Percentiles rank a stretch among this genome's conserved stretches.
These are phyloP conservation scores for Microglena sp. DNA, from an alignment of 139 green algal genomes.

Conservation along the genomic window DNA sequence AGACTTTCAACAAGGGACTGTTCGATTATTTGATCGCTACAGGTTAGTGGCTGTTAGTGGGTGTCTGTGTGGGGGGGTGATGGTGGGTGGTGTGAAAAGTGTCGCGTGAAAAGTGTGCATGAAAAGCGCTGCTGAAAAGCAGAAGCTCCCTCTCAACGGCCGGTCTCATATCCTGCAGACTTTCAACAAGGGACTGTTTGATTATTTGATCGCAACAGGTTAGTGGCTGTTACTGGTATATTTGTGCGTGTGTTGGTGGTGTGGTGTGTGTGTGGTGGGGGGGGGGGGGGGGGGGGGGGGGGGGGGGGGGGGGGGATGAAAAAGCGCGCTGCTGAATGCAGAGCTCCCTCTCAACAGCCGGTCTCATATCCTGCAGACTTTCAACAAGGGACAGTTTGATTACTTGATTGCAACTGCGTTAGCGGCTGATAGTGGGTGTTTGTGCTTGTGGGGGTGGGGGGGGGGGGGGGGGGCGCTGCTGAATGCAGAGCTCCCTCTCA, in stretches of 20 bases:
- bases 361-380: slow-evolving; percentile 37
- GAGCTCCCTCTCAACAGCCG: slow-evolving; percentile 78
- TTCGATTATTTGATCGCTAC: slow-evolving; percentile 93
- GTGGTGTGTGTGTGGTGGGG: too few relatives aligned
- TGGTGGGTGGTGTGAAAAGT: neutral
- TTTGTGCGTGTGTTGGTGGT: too few relatives aligned
- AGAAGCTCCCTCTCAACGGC: too few relatives aligned
- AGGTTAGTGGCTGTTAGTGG: slow-evolving; percentile 8
- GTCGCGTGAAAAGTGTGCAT: neutral
- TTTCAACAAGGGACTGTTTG: too few relatives aligned
- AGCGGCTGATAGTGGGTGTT: too few relatives aligned
- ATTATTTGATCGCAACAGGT: too few relatives aligned
- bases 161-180: too few relatives aligned
- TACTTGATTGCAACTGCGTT: slow-evolving; percentile 74
- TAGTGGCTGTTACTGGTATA: too few relatives aligned
- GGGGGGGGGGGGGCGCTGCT: too few relatives aligned
- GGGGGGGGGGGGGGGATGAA: slow-evolving; percentile 86
- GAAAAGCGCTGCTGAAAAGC: neutral
- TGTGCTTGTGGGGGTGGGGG: too few relatives aligned
- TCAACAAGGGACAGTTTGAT: slow-evolving; percentile 77
- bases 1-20: slow-evolving; percentile 35
- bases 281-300: too few relatives aligned
- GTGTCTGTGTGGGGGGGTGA: neutral
- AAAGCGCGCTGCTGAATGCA: slow-evolving; percentile 60
- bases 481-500: slow-evolving; percentile 72